Evolutionary conservation across 2,329 filamentous ascomycete genomes (phyloP).

Genomic region (Ceratocystis alfenasii): DNA sequence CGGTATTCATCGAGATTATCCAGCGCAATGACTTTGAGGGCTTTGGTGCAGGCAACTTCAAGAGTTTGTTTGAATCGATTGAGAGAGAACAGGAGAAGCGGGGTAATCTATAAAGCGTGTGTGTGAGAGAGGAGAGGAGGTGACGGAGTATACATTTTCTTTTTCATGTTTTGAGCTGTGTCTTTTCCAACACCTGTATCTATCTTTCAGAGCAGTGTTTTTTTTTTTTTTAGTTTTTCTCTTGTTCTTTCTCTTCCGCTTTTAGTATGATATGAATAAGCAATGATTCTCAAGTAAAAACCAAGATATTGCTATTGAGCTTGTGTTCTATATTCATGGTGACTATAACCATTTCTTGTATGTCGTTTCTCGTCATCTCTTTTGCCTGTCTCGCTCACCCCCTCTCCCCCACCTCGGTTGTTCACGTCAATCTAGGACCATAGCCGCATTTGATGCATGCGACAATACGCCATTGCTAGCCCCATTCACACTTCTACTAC

Average conservation of each 20-base stretch:
- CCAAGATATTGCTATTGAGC: conserved; percentile 3
- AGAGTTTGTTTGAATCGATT: conserved; percentile 87
- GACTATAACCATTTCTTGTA: not conserved
- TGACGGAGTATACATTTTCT: not conserved
- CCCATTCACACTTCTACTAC: conserved; percentile 19
- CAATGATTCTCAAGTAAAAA: conserved; percentile 3
- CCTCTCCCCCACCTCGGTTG: not conserved
- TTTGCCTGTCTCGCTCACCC: not conserved
- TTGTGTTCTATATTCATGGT: not conserved
- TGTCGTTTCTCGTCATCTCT: not conserved
- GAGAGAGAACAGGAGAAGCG: conserved; percentile 81
- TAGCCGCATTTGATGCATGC: conserved; percentile 31
- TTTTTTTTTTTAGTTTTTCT: not conserved
- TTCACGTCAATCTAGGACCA: conserved; percentile 33
- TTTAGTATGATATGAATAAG: not conserved
- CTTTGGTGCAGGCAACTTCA: conserved; percentile 93
- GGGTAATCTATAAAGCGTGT: conserved; percentile 56
- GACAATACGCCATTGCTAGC: conserved; percentile 8
- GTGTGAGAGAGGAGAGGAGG: not conserved
- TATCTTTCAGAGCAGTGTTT: not conserved
- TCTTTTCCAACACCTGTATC: not conserved
- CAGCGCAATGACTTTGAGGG: conserved; percentile 82
- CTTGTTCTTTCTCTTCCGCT: not conserved
- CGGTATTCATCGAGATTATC: conserved; percentile 93
- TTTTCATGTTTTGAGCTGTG: not conserved